Evolutionary conservation across 2,329 filamentous ascomycete species (phyloP), one percentile per base, ranked within the genome.

Genomic region (Trichoderma sp.): DNA sequence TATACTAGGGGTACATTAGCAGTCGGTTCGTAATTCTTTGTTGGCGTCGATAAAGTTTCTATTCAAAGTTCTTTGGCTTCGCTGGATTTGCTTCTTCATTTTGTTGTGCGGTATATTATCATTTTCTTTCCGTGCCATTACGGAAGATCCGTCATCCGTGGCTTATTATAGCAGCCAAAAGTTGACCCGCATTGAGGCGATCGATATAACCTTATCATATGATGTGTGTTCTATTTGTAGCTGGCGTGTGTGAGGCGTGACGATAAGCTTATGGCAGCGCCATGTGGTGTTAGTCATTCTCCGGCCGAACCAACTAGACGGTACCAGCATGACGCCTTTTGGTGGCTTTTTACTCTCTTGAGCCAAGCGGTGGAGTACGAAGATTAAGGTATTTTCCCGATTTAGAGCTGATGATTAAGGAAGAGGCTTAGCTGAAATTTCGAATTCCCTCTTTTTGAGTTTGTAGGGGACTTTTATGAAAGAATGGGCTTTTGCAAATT

Each of bases 181-280:
- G 4, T 34, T 14, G 14, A 10, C 51, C 11, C 37, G 21, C n/a
- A 49, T 49, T 49, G 5, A 32, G 21, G 55, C 1, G n/a, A 34
- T 49, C 46, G 16, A 18, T 6, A 49, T 56, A 6, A 30, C 24
- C 10, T 65, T 21, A 30, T 43, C 61, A 55, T 6, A 32, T 30
- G 61, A 65, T 55, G 24, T 55, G 24, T 4, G 11, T n/a, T 43
- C 60, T 43, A 34, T 13, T 30, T 51, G 26, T 43, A 16, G 14
- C 14, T 7, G 8, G 7, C 5, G 8, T 5, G 26, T 49, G 52
- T 43, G 39, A 43, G 39, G 39, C 39, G 21, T 24, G 26, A 56
- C 55, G 30, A 66, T 58, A 56, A 58, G 63, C 63, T 66, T 66
- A 66, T 55, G 37, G 52, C 63, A 56, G 51, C 37, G 52, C 63